Base-by-base conservation (phyloP, 2,329 filamentous ascomycete genomes). In the Cadophora malorum region DNA sequence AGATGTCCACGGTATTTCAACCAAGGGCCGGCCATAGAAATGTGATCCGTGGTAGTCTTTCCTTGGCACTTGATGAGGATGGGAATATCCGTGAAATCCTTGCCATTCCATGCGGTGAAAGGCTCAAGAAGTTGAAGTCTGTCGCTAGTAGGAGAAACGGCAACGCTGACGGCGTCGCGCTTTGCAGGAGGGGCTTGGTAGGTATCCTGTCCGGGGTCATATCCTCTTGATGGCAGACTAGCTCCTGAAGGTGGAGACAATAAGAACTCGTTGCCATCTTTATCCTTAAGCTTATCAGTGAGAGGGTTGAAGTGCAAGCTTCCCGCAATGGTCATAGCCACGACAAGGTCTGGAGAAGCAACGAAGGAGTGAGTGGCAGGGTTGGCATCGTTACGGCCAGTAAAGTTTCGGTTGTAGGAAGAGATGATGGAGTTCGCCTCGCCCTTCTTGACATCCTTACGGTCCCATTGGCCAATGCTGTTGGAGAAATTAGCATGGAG, bases 331-430 rank as follows among this genome's bases (percentile, higher is more conserved):
- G 91, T 90, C 84, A 97, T 83, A 74, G 94, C 94, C 64, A 96
- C 92, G 53, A 96, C 93, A 70, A 97, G 84, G 79, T 97, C 94
- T 66, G 94, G 94, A 7, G 93, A 97, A 72, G 94, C 91, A 74
- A 97, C 94, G 81, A 97, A 97, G 67, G 93, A 93, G 85, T 97
- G 94, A 63, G 94, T 97, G 65, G 93, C 93, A 50, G 94, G 94
- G 87, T 97, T 98, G 74, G 92, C 94, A 76, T 97, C 94, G 81
- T 98, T 98, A 80, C 96, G 93, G 74, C 95, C 95, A 70, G 95
- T 98, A 86, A 99, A 98, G 90, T 99, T 98, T 83, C 96, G 94
- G 91, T 99, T 99, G 90, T 97, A 99, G 33, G 96, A 98, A 58
- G 94, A 97, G 80, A 99, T 86, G 80, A 99, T 99, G 7, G 94